Base-by-base conservation (phyloP, 2,329 filamentous ascomycete genomes). In the Ascochyta rabiei region DNA sequence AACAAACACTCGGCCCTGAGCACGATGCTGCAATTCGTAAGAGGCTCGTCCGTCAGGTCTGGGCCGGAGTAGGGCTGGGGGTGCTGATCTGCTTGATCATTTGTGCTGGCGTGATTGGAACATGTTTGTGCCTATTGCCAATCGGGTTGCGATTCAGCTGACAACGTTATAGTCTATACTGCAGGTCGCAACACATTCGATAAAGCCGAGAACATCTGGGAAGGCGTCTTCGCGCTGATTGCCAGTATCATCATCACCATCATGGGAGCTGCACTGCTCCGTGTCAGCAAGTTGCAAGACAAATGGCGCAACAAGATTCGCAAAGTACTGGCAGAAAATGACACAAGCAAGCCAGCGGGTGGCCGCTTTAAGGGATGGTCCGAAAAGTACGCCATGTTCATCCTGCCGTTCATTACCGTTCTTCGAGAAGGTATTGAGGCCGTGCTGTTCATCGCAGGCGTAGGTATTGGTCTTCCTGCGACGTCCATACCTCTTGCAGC, bases 241-340 rank as follows among this genome's bases (percentile, higher is more conserved):
- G 90, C 91, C 2, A 82, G 86, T 16, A 62, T 95, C 62, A 91
- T 96, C 76, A 95, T 96, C 76, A 89, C 89, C 31, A 64, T 91
- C 57, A 88, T 96, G 79, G 91, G 91, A 24, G 88, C 86, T 28
- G 90, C 89, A 4, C 84, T 96, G 26, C 84, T 96, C 7, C 87
- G 91, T 23, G 83, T 96, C 50, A 89, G 86, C 57, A 95, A 93
- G 75, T 84, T 95, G 74, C 89, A 92, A 72, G 87, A 89, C 58
- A 95, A 95, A 76, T 96, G 91, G 92, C 84, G 86, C n/a, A 79
- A 88, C 66, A 95, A 95, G 83, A 84, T 96, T 21, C 84, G 87
- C 16, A 84, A 84, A 65, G 85, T 89, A 2, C 76, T 95, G 26
- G 85, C 89, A 62, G 71, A 81, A 10, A 79, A 82, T 15, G 79